Percentiles rank a stretch among this genome's conserved stretches.
Conservation (phyloP, 2,329 filamentous ascomycete genomes). For the Diaporthe sp. region DNA sequence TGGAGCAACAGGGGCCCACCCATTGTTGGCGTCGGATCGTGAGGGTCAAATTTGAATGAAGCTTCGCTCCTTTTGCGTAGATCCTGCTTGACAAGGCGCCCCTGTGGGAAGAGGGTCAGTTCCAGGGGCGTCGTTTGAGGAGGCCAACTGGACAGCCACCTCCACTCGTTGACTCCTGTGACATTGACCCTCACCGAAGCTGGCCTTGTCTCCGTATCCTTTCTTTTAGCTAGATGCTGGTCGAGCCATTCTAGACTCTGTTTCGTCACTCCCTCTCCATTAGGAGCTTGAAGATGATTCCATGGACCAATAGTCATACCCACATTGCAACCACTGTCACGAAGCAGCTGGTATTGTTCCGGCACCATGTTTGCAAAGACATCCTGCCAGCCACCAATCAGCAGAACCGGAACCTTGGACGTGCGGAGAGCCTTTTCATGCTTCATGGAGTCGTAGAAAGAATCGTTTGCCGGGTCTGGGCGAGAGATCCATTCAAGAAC, state of each 20-base stretch:
- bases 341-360: constrained; percentile 28
- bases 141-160: constrained; percentile 38
- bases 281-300: constrained; percentile 23
- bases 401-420: constrained; percentile 20
- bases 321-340: constrained; percentile 19
- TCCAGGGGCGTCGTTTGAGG: constrained; percentile 28
- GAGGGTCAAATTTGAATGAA: constrained; percentile 44
- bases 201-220: background rate
- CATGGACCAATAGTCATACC: constrained; percentile 35
- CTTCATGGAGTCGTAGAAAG: constrained; percentile 32
- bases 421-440: constrained; percentile 11
- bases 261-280: constrained; percentile 5
- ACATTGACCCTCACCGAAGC: constrained; percentile 27
- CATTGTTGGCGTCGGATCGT: constrained; percentile 43
- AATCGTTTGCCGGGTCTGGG: background rate
- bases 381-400: constrained; percentile 37
- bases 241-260: constrained; percentile 33
- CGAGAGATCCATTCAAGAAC: constrained; percentile 29
- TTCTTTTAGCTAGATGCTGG: constrained; percentile 30
- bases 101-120: constrained; percentile 28
- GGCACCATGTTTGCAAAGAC: background rate
- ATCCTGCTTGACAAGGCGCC: background rate
- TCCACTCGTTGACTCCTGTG: constrained; percentile 35
- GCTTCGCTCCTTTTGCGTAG: background rate
- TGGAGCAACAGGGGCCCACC: constrained; percentile 38